These are phyloP conservation scores for Ephemerocybe angulata DNA, from an alignment of 768 basidiomycete genomes.

Conservation along the genomic window DNA sequence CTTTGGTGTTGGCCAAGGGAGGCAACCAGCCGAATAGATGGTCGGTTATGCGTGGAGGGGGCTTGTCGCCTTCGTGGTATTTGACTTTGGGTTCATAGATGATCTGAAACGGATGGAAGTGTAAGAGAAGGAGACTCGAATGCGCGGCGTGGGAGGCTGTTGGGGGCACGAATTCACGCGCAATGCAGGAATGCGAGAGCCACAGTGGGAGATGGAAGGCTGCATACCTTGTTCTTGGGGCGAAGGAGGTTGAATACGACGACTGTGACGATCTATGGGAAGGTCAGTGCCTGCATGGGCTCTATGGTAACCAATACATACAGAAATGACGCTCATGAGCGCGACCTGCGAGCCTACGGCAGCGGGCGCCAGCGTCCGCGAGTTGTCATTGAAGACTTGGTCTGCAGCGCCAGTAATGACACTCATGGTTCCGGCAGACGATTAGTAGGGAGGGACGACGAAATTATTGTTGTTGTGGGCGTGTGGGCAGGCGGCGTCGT, in stretches of 20 bases:
- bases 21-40: slow-evolving; percentile 87
- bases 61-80: slow-evolving; percentile 75
- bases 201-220: not conserved
- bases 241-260: slow-evolving; percentile 78
- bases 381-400: slow-evolving; percentile 38
- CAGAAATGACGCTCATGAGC: slow-evolving; percentile 71
- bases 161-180: not conserved
- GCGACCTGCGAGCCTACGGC: slow-evolving; percentile 77
- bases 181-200: too few relatives aligned
- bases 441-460: not conserved
- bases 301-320: slow-evolving; percentile 32
- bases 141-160: not conserved
- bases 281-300: not conserved
- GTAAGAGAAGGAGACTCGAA: not conserved
- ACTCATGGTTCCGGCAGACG: slow-evolving; percentile 26
- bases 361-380: slow-evolving; percentile 72
- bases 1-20: slow-evolving; percentile 77
- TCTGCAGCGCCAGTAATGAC: slow-evolving; percentile 34
- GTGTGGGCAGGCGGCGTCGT: not conserved
- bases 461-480: slow-evolving; percentile 3
- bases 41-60: slow-evolving; percentile 77
- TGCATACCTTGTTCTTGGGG: slow-evolving; percentile 78
- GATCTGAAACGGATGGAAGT: slow-evolving; percentile 41
- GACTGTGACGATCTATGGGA: slow-evolving; percentile 55
- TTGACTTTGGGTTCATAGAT: slow-evolving; percentile 94